A percentile compares a stretch with the other conserved stretches of the same genome.
These are phyloP conservation scores for Cryptococcus deneoformans DNA, from an alignment of 1,284 basidiomycete genomes.

Conservation along the genomic window DNA sequence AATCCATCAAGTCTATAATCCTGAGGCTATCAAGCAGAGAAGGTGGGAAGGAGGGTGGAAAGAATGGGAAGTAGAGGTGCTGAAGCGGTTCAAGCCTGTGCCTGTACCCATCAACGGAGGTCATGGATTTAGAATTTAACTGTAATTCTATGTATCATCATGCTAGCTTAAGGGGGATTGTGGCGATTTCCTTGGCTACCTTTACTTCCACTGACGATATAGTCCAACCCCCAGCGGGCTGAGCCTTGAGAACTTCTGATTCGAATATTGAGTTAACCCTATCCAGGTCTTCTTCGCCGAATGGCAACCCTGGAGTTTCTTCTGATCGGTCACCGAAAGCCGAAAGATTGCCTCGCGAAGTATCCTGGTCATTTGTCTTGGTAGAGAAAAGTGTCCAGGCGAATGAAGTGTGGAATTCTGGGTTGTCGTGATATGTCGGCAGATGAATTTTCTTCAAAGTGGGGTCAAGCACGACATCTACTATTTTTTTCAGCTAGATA, in stretches of 20 bases:
- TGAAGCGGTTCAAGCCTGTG: slow-evolving; percentile 39
- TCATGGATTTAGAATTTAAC: slow-evolving; percentile 6
- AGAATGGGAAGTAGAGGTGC: slow-evolving; percentile 48
- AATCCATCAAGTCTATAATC: slow-evolving; percentile 18
- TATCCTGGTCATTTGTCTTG: not conserved
- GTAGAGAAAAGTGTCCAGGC: slow-evolving; percentile 36
- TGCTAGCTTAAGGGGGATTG: slow-evolving; percentile 9
- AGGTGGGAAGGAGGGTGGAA: slow-evolving; percentile 22
- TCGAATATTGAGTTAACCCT: slow-evolving; percentile 17
- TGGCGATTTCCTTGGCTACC: slow-evolving; percentile 30
- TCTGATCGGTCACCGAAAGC: too few species aligned
- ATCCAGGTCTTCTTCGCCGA: slow-evolving; percentile 10
- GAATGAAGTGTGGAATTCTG: slow-evolving; percentile 47
- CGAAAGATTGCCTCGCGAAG: not conserved
- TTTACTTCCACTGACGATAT: slow-evolving; percentile 30
- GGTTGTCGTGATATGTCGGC: slow-evolving; percentile 39
- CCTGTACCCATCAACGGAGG: slow-evolving; percentile 27
- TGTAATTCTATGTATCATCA: slow-evolving; percentile 1
- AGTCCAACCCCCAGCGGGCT: slow-evolving; percentile 34
- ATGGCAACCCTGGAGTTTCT: slow-evolving; percentile 6
- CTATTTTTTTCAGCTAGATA: slow-evolving; percentile 22
- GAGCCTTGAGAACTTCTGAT: slow-evolving; percentile 15
- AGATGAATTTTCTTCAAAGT: slow-evolving; percentile 32
- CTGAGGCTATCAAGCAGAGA: slow-evolving; percentile 58
- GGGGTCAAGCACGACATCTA: slow-evolving; percentile 30